Evolutionary conservation across 495 filamentous ascomycete genomes (phyloP).

Genomic region (Schizothecium vesticola): DNA sequence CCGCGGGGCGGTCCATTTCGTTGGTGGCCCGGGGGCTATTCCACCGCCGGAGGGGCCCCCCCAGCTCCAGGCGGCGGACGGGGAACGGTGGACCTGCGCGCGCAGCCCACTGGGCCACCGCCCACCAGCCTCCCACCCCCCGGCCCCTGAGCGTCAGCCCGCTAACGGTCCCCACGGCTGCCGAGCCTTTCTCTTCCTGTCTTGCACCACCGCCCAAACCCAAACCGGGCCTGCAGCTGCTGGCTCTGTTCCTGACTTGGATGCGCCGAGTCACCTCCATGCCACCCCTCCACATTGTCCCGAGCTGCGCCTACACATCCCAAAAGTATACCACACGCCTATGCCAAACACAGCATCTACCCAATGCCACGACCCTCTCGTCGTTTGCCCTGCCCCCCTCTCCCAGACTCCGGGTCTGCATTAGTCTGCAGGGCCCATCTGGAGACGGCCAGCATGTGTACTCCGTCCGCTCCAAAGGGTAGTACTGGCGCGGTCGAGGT

Average conservation of each 20-base stretch:
- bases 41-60: neutral
- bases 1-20: neutral
- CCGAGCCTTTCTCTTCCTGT: neutral
- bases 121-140: neutral
- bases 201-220: neutral
- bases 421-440: constrained; percentile 23
- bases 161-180: neutral
- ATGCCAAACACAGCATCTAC: constrained; percentile 18
- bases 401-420: constrained; percentile 20
- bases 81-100: neutral
- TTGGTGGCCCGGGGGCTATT: neutral
- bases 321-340: constrained; percentile 17
- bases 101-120: neutral
- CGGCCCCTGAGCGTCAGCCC: neutral
- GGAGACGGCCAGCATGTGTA: constrained; percentile 18
- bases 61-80: neutral
- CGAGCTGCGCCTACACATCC: constrained; percentile 19
- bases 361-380: constrained; percentile 4
- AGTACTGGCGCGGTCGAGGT: constrained; percentile 11
- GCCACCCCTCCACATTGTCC: neutral
- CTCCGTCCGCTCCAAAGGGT: neutral
- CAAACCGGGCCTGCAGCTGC: neutral
- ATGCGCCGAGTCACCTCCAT: constrained; percentile 6
- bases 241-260: neutral
- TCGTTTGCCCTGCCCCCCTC: constrained; percentile 26